Conservation (phyloP, 2,329 filamentous ascomycete species). For the Alternaria ventricosa region DNA sequence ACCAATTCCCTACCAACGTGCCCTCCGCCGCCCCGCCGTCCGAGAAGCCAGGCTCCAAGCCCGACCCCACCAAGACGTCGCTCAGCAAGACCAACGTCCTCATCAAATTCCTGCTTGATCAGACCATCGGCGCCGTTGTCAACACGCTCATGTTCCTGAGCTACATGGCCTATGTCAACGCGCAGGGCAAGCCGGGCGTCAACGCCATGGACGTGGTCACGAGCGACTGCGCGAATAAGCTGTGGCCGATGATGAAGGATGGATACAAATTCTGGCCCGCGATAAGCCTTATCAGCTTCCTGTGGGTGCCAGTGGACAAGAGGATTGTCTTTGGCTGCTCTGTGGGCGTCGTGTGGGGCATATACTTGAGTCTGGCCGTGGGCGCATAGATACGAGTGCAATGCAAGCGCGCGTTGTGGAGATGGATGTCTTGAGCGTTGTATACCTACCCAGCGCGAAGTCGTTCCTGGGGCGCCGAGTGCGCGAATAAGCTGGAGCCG, state of each 20-base stretch:
- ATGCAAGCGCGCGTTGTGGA: neutral
- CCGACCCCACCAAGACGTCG: slow-evolving; percentile 32
- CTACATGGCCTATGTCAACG: slow-evolving; percentile 61
- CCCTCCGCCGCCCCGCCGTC: slow-evolving; percentile 31
- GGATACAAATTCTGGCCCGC: slow-evolving; percentile 76
- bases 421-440: neutral
- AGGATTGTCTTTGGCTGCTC: slow-evolving; percentile 74
- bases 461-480: neutral
- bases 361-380: slow-evolving; percentile 73
- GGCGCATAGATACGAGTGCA: slow-evolving; percentile 21
- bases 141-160: slow-evolving; percentile 71
- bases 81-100: slow-evolving; percentile 68
- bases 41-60: slow-evolving; percentile 41
- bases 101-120: slow-evolving; percentile 72
- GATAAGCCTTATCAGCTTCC: slow-evolving; percentile 74
- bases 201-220: slow-evolving; percentile 42
- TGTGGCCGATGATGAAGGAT: slow-evolving; percentile 62
- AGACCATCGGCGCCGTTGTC: slow-evolving; percentile 68
- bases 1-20: slow-evolving; percentile 69
- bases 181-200: slow-evolving; percentile 35
- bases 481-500: neutral
- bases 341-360: slow-evolving; percentile 75
- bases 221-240: slow-evolving; percentile 56
- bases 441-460: neutral
- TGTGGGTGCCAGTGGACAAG: slow-evolving; percentile 72